Conservation (phyloP, 1,284 basidiomycete species). For the Phylloboletellus chloephorus region DNA sequence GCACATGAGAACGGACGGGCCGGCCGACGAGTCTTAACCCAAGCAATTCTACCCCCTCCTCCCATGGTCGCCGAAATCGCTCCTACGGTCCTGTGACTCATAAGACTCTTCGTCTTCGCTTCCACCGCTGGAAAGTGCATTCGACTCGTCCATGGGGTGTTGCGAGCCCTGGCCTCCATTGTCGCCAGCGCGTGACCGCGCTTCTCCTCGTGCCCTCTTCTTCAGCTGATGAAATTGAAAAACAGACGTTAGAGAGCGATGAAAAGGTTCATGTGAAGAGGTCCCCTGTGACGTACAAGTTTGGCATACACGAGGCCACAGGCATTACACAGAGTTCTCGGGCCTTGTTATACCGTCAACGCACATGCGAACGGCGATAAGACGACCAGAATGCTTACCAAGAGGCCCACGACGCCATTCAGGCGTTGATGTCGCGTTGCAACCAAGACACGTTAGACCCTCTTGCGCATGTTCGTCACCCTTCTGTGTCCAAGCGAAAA, state of each 20-base stretch:
- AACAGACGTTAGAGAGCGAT: slow-evolving; percentile 15
- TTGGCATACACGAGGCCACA: slow-evolving; percentile 58
- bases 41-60: slow-evolving; percentile 28
- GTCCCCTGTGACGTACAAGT: slow-evolving; percentile 40
- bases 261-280: slow-evolving; percentile 16
- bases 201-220: slow-evolving; percentile 35
- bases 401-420: slow-evolving; percentile 78
- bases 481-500: slow-evolving; percentile 34
- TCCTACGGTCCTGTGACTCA: slow-evolving; percentile 34
- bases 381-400: slow-evolving; percentile 43
- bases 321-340: slow-evolving; percentile 54
- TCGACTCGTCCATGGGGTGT: slow-evolving; percentile 25
- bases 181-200: slow-evolving; percentile 23
- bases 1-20: slow-evolving; percentile 22
- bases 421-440: slow-evolving; percentile 75
- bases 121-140: slow-evolving; percentile 28
- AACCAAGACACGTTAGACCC: slow-evolving; percentile 70
- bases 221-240: slow-evolving; percentile 28
- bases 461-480: slow-evolving; percentile 43
- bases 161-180: slow-evolving; percentile 29
- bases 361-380: slow-evolving; percentile 24
- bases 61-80: slow-evolving; percentile 32
- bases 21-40: slow-evolving; percentile 19
- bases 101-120: slow-evolving; percentile 35
- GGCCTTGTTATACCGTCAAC: slow-evolving; percentile 36